Conservation (phyloP, 306 rosid genomes). For the Lotus japonicus region DNA sequence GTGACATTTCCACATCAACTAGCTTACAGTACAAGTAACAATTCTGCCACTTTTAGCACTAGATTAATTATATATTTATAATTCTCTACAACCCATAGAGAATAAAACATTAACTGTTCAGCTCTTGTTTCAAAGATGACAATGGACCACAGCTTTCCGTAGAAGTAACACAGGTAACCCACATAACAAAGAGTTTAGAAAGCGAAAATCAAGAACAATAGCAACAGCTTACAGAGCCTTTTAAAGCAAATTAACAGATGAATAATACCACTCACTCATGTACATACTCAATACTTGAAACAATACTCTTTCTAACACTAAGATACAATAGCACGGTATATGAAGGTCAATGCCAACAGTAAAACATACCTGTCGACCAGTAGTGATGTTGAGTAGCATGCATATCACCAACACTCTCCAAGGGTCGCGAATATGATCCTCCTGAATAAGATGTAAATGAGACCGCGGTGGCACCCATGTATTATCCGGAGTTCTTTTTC, state of each 20-base stretch:
- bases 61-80: no score
- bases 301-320: background rate
- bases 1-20: no score
- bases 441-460: constrained; percentile 45
- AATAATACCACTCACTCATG: background rate
- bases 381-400: constrained; percentile 55
- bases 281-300: background rate
- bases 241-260: background rate
- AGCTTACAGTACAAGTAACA: no score
- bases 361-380: constrained; percentile 44
- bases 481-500: constrained; percentile 40
- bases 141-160: no score
- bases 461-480: constrained; percentile 72
- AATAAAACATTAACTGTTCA: no score
- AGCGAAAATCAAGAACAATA: background rate
- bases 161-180: no score
- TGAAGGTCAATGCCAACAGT: background rate
- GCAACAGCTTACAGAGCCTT: background rate
- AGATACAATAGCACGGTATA: background rate
- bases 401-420: constrained; percentile 78
- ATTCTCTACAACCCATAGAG: no score
- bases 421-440: constrained; percentile 58
- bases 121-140: no score
- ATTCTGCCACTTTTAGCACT: no score
- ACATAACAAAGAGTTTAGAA: background rate